These are phyloP conservation scores for Globisporangium polare DNA, from an alignment of 352 stramenopile species.

Conservation along the genomic window DNA sequence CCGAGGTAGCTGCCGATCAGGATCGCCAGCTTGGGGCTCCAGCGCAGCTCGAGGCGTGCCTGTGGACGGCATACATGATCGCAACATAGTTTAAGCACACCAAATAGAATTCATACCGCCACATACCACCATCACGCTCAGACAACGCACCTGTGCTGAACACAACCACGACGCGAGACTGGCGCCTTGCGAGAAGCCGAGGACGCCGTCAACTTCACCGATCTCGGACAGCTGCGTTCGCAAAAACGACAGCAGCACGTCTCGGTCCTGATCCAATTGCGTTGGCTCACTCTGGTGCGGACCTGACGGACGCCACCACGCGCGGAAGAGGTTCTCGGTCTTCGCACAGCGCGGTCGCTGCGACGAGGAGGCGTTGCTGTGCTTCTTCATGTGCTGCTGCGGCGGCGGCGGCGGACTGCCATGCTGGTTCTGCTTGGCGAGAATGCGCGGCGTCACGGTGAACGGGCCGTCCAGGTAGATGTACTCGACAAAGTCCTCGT, in stretches of 20 bases:
- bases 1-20: conserved; percentile 75
- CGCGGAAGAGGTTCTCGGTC: conserved; percentile 59
- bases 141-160: conserved; percentile 50
- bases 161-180: conserved; percentile 80
- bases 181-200: conserved; percentile 84
- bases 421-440: conserved; percentile 36
- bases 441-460: conserved; percentile 64
- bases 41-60: conserved; percentile 54
- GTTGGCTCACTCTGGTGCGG: conserved; percentile 41
- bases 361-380: background rate
- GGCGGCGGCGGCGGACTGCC: background rate
- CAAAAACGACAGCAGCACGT: conserved; percentile 55
- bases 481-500: conserved; percentile 43
- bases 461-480: conserved; percentile 75
- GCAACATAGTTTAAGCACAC: too few relatives aligned
- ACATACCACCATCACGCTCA: too few relatives aligned
- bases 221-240: conserved; percentile 49
- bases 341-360: conserved; percentile 41
- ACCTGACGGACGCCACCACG: conserved; percentile 67
- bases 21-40: conserved; percentile 65
- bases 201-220: conserved; percentile 64
- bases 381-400: conserved; percentile 9
- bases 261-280: conserved; percentile 48
- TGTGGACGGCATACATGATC: too few relatives aligned
- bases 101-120: too few relatives aligned